Percentiles rank a stretch among this genome's conserved stretches.
Evolutionary conservation across 352 stramenopile species (phyloP).

Genomic region (Globisporangium sylvaticum): DNA sequence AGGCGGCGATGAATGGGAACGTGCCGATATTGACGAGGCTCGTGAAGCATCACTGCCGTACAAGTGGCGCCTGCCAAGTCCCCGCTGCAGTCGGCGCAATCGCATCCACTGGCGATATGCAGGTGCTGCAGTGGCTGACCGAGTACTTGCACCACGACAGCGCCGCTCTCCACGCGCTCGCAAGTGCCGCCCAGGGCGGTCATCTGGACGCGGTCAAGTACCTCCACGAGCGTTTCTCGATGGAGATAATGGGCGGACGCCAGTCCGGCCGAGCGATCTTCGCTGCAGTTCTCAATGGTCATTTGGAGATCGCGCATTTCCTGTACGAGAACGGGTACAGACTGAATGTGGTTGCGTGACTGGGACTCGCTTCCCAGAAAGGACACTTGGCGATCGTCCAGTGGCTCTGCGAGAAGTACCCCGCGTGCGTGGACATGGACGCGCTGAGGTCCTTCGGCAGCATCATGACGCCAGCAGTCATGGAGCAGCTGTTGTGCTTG

Average conservation of each 20-base stretch:
- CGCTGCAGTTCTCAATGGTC: not conserved
- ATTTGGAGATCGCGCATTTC: not conserved
- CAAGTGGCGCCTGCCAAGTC: not conserved
- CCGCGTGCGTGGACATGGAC: not conserved
- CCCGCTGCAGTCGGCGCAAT: not conserved
- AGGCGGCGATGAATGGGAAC: not conserved
- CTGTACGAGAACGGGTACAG: not conserved
- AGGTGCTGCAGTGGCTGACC: not conserved
- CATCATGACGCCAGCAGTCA: not conserved
- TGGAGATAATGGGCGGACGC: not conserved
- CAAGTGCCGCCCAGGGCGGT: not conserved
- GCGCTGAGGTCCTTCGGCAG: not conserved
- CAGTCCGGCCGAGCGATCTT: not conserved
- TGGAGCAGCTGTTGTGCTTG: conserved; percentile 15
- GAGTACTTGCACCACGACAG: not conserved
- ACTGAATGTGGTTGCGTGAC: not conserved
- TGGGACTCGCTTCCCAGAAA: not conserved
- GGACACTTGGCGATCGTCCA: not conserved
- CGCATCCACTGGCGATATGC: not conserved
- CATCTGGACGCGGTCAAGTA: not conserved
- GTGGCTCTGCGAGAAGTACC: not conserved
- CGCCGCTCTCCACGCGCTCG: not conserved
- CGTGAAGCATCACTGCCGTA: not conserved
- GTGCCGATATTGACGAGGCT: not conserved
- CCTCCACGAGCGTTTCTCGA: not conserved